These are phyloP conservation scores for Ramaria rubella DNA, from an alignment of 768 basidiomycete genomes.

Conservation along the genomic window DNA sequence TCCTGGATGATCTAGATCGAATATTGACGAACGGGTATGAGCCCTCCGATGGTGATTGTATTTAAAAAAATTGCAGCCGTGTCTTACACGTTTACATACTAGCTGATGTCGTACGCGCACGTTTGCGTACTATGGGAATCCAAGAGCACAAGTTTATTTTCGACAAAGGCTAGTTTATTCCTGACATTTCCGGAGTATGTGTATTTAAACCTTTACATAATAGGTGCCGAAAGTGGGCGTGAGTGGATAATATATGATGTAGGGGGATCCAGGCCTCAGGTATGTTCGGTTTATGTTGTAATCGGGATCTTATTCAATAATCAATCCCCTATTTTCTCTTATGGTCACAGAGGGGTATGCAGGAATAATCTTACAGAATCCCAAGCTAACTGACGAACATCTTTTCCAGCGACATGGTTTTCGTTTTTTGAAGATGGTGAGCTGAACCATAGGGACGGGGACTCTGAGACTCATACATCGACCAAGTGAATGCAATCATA, in stretches of 20 bases:
- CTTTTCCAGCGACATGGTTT: conserved; percentile 1
- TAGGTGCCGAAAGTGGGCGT: conserved; percentile 1
- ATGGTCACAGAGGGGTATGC: not conserved
- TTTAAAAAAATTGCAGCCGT: not conserved
- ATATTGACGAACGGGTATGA: conserved; percentile 62
- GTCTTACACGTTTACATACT: not conserved
- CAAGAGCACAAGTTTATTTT: conserved; percentile 63
- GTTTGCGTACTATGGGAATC: conserved; percentile 66
- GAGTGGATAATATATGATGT: conserved; percentile 12
- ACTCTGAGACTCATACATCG: no score
- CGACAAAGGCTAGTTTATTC: conserved; percentile 31
- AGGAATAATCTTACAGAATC: not conserved
- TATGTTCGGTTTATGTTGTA: conserved; percentile 22
- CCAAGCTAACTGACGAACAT: not conserved
- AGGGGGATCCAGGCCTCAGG: conserved; percentile 8
- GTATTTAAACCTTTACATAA: not conserved
- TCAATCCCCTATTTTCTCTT: not conserved
- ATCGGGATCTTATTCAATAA: conserved; percentile 1
- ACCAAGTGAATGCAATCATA: conserved; percentile 65
- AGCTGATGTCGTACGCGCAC: conserved; percentile 62
- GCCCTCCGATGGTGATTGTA: conserved; percentile 43
- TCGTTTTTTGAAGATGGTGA: conserved; percentile 14
- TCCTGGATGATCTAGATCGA: conserved; percentile 50
- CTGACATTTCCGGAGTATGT: not conserved
- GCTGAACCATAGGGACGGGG: no score